A percentile compares a stretch with the other conserved stretches of the same genome.
These are phyloP conservation scores for Vicia sativa DNA, from an alignment of 306 rosid species.

Conservation along the genomic window DNA sequence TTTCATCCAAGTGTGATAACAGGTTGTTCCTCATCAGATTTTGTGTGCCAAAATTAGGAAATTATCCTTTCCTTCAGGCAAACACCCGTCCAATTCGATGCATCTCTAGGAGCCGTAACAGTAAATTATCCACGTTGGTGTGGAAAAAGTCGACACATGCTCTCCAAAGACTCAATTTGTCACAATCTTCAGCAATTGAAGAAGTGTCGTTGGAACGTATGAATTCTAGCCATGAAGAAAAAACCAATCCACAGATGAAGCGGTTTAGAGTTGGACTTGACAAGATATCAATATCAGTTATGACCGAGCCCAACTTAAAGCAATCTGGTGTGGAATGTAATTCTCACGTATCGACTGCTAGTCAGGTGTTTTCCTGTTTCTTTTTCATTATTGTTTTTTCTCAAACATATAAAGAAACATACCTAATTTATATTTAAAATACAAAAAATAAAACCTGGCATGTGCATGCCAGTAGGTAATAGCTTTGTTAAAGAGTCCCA, in stretches of 20 bases:
- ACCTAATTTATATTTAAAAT: background rate
- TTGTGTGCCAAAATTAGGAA: constrained; percentile 56
- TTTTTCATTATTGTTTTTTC: constrained; percentile 14
- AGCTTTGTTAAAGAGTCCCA: too few species aligned
- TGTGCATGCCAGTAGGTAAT: background rate
- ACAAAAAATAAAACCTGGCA: background rate
- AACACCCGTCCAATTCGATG: constrained; percentile 78
- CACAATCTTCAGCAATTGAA: constrained; percentile 54
- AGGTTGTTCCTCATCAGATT: constrained; percentile 78
- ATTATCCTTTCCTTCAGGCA: constrained; percentile 71
- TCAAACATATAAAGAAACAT: background rate
- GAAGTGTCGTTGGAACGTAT: constrained; percentile 53
- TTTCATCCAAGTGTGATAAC: constrained; percentile 91
- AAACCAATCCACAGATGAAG: constrained; percentile 56
- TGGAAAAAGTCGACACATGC: constrained; percentile 70
- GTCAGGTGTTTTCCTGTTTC: constrained; percentile 52
- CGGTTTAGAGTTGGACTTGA: constrained; percentile 71
- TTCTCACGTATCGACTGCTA: constrained; percentile 58
- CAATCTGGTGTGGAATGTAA: constrained; percentile 70
- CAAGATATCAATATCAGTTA: constrained; percentile 53
- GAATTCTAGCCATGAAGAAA: constrained; percentile 53
- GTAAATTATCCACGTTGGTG: constrained; percentile 58
- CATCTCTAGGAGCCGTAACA: constrained; percentile 74
- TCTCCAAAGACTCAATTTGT: constrained; percentile 40
- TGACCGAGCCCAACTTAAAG: constrained; percentile 47